Conservation (phyloP, 768 basidiomycete genomes). For the Boletus edulis region DNA sequence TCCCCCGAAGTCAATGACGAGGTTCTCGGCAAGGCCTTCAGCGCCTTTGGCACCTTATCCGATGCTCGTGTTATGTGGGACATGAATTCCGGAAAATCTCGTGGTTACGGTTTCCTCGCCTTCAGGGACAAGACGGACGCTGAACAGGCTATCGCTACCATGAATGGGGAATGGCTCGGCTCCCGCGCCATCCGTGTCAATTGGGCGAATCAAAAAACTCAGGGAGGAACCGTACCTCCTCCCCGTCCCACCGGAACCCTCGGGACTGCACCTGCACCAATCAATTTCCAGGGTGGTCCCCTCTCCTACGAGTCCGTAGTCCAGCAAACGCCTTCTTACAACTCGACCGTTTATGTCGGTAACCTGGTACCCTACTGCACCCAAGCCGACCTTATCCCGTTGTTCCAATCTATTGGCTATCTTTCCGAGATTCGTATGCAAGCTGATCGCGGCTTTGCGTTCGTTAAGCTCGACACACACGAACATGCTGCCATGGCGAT, state of each 20-base stretch:
- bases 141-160: slow-evolving; percentile 97
- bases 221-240: slow-evolving; percentile 46
- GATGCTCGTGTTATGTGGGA: slow-evolving; percentile 99
- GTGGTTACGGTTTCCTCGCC: slow-evolving; percentile 97
- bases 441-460: slow-evolving; percentile 97
- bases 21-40: slow-evolving; percentile 94
- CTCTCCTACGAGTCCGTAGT: slow-evolving; percentile 93
- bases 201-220: slow-evolving; percentile 99
- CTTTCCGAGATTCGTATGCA: slow-evolving; percentile 99
- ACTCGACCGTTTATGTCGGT: slow-evolving; percentile 97
- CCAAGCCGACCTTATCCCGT: slow-evolving; percentile 94
- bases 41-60: slow-evolving; percentile 93
- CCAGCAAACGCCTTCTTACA: slow-evolving; percentile 89
- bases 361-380: slow-evolving; percentile 97
- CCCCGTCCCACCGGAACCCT: slow-evolving; percentile 44
- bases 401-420: slow-evolving; percentile 99
- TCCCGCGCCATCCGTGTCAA: slow-evolving; percentile 98
- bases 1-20: slow-evolving; percentile 99
- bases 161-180: slow-evolving; percentile 99
- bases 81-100: slow-evolving; percentile 98
- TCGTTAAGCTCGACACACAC: slow-evolving; percentile 98
- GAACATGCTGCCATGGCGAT: slow-evolving; percentile 99
- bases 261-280: slow-evolving; percentile 77
- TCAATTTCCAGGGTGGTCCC: slow-evolving; percentile 88
- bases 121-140: slow-evolving; percentile 99